phyloP scores from a whole-genome alignment of 2,329 filamentous ascomycete species.

The Stenocarpella maydis region DNA sequence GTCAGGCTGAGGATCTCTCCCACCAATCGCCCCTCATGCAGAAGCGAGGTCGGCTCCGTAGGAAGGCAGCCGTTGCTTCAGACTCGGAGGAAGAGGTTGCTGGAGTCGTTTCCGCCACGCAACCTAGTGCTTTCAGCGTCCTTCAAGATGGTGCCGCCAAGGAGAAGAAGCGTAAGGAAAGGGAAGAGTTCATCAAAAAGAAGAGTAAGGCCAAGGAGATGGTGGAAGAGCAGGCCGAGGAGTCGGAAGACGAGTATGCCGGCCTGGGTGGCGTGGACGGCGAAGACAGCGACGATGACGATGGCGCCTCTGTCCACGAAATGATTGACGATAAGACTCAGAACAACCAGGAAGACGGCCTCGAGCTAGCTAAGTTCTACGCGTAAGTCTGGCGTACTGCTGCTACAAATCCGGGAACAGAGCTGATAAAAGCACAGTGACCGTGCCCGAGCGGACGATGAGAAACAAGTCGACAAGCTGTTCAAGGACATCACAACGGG shows the following conservation, averaged over 20 bases:
- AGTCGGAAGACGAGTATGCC: conserved; percentile 98
- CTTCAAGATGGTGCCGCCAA: conserved; percentile 72
- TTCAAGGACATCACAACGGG: conserved; percentile 94
- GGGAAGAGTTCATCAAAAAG: conserved; percentile 78
- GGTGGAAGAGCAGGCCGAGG: conserved; percentile 92
- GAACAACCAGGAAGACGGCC: conserved; percentile 79
- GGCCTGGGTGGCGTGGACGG: conserved; percentile 90
- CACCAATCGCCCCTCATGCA: conserved; percentile 73
- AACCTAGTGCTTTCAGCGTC: conserved; percentile 66
- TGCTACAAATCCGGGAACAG: neutral
- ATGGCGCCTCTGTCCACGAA: conserved; percentile 74
- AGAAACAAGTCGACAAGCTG: conserved; percentile 88
- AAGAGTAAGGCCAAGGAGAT: conserved; percentile 87
- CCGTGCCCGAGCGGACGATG: conserved; percentile 80
- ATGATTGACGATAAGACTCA: conserved; percentile 90
- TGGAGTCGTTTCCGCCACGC: conserved; percentile 48
- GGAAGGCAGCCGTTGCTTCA: conserved; percentile 47
- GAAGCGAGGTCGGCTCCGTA: conserved; percentile 64
- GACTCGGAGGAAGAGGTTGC: conserved; percentile 41
- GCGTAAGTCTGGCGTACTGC: conserved; percentile 71
- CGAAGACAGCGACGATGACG: conserved; percentile 81
- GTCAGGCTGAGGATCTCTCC: conserved; percentile 45
- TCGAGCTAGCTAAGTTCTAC: conserved; percentile 84
- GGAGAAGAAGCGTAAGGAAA: conserved; percentile 56
- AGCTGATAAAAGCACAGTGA: conserved; percentile 60